Percentiles rank a stretch among this genome's conserved stretches.
Conservation (phyloP, 164 flowering plant genomes). For the Santalum album region DNA sequence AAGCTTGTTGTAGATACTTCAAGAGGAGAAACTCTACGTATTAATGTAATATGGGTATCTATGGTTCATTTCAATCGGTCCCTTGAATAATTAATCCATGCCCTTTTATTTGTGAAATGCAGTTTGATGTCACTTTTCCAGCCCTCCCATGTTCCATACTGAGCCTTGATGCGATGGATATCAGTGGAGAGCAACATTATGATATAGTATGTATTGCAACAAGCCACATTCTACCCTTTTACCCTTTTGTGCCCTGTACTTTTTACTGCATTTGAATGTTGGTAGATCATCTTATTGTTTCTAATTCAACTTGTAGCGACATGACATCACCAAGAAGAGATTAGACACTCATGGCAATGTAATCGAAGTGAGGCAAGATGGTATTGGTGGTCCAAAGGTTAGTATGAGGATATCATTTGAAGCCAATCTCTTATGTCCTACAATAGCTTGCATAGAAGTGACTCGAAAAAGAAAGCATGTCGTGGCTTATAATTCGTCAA, state of each 20-base stretch:
- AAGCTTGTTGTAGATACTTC: constrained; percentile 83
- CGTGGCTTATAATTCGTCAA: too few relatives aligned
- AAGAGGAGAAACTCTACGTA: constrained; percentile 67
- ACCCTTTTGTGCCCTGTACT: too few relatives aligned
- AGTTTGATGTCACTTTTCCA: constrained; percentile 87
- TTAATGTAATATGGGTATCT: constrained; percentile 43
- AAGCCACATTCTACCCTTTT: background rate
- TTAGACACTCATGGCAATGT: constrained; percentile 66
- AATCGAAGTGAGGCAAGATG: constrained; percentile 61
- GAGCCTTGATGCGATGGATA: constrained; percentile 83
- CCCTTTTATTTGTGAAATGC: constrained; percentile 20
- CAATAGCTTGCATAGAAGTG: too few relatives aligned
- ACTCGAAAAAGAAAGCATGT: too few relatives aligned
- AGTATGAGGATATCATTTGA: too few relatives aligned
- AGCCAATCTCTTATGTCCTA: too few relatives aligned
- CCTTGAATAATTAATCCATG: constrained; percentile 2
- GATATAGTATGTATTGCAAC: constrained; percentile 54
- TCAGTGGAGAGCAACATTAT: constrained; percentile 79
- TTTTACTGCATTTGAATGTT: too few relatives aligned
- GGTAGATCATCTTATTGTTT: too few relatives aligned
- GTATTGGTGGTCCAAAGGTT: constrained; percentile 76
- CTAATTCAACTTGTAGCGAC: constrained; percentile 42
- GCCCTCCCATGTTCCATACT: constrained; percentile 70
- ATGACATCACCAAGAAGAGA: constrained; percentile 75
- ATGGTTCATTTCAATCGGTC: background rate